Base-by-base conservation (phyloP, 1,284 basidiomycete species). In the Marasmius sp. region DNA sequence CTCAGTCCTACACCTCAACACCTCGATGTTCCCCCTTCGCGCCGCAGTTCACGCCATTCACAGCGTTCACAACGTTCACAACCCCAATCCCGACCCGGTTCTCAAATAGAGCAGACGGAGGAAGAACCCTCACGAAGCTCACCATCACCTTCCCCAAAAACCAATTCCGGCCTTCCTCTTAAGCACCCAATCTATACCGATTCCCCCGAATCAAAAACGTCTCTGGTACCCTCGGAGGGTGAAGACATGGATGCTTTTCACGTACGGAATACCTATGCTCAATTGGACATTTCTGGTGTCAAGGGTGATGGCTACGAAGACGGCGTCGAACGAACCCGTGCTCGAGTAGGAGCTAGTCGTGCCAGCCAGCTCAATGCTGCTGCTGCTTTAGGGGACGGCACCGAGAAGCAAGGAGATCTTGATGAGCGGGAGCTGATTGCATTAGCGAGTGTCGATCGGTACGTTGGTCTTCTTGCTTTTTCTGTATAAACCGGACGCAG, bases 261-360 rank as follows among this genome's bases (percentile, higher is more conserved):
- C 74, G 91, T 97, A 10, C 85, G 94, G 41, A 91, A 86, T 59
- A 95, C 93, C 0, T 97, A 97, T 71, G 95, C 94, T 0, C 84
- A 92, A 63, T 82, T 97, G 14, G 93, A 97, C 51, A 76, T 84
- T 9, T 85, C 85, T 53, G 95, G 95, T 20, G 95, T 97, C 36
- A 91, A 88, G 70, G 95, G 95, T 3, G 95, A 97, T 72, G 95
- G 95, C 0, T 94, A 89, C 76, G 91, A 92, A 67, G 94, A 96
- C 67, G 95, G 95, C 41, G 82, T 95, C 14, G 95, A 97, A 77
- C 86, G 94, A 47, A 97, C 94, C n/a, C 84, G 95, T 61, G 94
- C 94, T n/a, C 85, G 91, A 56, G 79, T 90, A 55, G 85, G 86
- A 52, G 75, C 73, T 33, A 88, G 83, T 70, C 78, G 85, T 66